Conservation (phyloP, 495 filamentous ascomycete species). For the Penicillium odoratum region DNA sequence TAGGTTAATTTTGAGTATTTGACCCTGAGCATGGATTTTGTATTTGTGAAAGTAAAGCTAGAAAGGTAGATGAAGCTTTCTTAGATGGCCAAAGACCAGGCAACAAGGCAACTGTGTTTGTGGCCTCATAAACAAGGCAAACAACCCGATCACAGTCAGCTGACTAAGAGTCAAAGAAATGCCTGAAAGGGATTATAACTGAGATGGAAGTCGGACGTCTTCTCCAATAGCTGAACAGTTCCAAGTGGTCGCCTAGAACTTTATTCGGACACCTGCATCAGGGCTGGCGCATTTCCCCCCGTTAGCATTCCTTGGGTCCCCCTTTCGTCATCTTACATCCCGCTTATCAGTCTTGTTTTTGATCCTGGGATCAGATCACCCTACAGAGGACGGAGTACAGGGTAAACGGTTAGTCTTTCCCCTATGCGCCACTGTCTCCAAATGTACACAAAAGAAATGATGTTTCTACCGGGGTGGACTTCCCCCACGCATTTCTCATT, state of each 20-base stretch:
- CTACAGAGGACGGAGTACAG: background rate
- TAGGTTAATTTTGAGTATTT: too few relatives aligned
- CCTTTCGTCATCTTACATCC: conserved; percentile 28
- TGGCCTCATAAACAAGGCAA: too few relatives aligned
- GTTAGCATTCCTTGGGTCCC: conserved; percentile 3
- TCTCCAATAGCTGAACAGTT: too few relatives aligned
- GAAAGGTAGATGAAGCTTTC: too few relatives aligned
- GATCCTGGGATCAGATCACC: conserved; percentile 20
- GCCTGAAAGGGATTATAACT: background rate
- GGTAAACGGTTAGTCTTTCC: background rate
- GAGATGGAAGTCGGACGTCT: too few relatives aligned
- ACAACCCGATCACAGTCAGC: too few relatives aligned
- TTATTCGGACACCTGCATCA: conserved; percentile 8
- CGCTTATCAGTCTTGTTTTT: conserved; percentile 24
- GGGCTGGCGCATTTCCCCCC: background rate
- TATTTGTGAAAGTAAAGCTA: too few relatives aligned
- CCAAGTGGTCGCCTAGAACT: background rate
- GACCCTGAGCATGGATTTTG: too few relatives aligned
- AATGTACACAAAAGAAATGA: background rate
- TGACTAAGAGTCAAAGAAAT: background rate
- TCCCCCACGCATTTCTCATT: too few relatives aligned
- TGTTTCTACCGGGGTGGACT: background rate
- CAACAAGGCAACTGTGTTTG: too few relatives aligned
- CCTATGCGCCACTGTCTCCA: background rate
- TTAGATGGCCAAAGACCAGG: too few relatives aligned